phyloP scores from a whole-genome alignment of 805 yeast genomes.

The Myxozyma geophila region DNA sequence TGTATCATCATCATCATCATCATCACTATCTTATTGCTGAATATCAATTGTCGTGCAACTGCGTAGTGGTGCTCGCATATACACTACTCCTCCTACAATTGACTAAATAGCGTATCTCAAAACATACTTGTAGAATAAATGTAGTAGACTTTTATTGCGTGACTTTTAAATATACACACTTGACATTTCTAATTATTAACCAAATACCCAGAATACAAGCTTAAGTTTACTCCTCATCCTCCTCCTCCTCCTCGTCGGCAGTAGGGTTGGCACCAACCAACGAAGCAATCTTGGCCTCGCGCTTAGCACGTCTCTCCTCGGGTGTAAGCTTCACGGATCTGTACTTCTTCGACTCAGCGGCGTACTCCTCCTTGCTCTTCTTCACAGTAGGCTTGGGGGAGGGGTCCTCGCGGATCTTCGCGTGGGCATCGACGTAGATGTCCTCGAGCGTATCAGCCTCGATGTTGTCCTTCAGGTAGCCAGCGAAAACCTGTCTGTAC shows the following conservation, averaged over 20 bases:
- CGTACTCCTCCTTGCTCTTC: conserved; percentile 97
- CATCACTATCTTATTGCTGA: no score
- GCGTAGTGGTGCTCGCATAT: no score
- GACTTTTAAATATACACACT: conserved; percentile 1
- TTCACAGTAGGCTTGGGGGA: conserved; percentile 84
- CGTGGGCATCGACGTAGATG: conserved; percentile 92
- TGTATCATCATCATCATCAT: no score
- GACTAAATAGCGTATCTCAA: no score
- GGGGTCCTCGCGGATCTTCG: conserved; percentile 95
- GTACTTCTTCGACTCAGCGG: conserved; percentile 95
- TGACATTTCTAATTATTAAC: not conserved
- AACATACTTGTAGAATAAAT: no score
- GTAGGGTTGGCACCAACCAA: conserved; percentile 40
- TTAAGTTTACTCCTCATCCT: conserved; percentile 23
- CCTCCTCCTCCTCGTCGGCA: conserved; percentile 31
- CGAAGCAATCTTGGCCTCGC: conserved; percentile 87
- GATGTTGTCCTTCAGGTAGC: conserved; percentile 94
- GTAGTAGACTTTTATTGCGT: conserved; percentile 7
- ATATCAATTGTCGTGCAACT: no score
- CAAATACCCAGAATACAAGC: not conserved
- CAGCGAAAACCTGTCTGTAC: conserved; percentile 93
- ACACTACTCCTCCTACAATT: no score
- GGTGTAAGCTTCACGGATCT: conserved; percentile 83
- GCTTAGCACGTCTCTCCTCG: conserved; percentile 87
- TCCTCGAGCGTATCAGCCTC: conserved; percentile 98